These are phyloP conservation scores for Phytomonas serpens DNA, from an alignment of 208 protist genomes.

Conservation along the genomic window DNA sequence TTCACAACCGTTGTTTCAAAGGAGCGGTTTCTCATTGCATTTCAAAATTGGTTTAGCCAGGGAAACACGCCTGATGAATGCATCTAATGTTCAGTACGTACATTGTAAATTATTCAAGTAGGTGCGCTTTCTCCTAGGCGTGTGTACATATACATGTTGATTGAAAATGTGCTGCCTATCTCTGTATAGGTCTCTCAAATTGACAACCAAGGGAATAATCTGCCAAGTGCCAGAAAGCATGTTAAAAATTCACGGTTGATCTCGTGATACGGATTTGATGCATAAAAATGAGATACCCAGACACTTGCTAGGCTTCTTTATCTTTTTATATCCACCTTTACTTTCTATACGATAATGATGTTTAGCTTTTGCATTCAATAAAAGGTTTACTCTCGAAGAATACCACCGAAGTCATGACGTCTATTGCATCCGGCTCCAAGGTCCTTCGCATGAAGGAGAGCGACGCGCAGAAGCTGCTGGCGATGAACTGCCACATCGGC, in stretches of 20 bases:
- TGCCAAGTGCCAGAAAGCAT: background rate
- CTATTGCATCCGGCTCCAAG: conserved; percentile 63
- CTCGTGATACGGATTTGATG: background rate
- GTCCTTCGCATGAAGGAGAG: conserved; percentile 73
- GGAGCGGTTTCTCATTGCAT: background rate
- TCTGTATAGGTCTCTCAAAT: background rate
- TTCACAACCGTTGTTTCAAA: background rate
- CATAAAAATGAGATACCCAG: conserved; percentile 5
- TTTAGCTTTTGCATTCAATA: conserved; percentile 33
- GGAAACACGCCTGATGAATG: background rate
- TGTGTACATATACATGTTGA: background rate
- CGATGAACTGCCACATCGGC: conserved; percentile 94
- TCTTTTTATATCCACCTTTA: conserved; percentile 11
- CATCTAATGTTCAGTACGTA: background rate
- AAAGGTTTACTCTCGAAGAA: conserved; percentile 31
- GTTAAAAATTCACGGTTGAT: background rate
- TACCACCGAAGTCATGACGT: conserved; percentile 1
- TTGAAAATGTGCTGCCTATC: background rate
- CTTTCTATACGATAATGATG: conserved; percentile 4
- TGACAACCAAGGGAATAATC: background rate
- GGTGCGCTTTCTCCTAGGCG: background rate
- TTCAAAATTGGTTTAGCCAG: background rate
- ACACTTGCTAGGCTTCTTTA: background rate
- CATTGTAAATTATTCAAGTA: background rate
- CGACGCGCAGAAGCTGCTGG: conserved; percentile 97